Evolutionary conservation across 2,329 filamentous ascomycete species (phyloP).

Genomic region (Epicoccum sorghinum): DNA sequence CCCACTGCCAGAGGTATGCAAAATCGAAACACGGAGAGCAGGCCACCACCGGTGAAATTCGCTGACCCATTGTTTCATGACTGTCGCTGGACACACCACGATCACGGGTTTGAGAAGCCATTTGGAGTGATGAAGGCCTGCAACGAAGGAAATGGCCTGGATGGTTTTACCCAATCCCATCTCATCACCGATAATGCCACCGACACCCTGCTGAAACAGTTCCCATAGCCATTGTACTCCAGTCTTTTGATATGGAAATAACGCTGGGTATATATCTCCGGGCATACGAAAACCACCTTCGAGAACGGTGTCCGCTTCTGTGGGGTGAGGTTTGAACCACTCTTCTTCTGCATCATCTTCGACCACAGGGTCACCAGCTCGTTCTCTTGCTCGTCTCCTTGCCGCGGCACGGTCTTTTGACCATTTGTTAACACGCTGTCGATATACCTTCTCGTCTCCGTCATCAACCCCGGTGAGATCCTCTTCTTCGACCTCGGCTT

Average conservation of each 20-base stretch:
- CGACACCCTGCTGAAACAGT: constrained; percentile 84
- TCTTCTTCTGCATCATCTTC: constrained; percentile 61
- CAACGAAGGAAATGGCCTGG: constrained; percentile 80
- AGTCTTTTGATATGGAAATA: constrained; percentile 97
- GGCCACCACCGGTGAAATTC: constrained; percentile 99
- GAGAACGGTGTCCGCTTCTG: constrained; percentile 75
- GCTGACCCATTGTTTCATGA: constrained; percentile 97
- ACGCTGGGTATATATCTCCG: constrained; percentile 87
- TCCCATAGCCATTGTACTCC: constrained; percentile 97
- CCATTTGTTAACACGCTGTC: constrained; percentile 77
- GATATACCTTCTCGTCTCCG: constrained; percentile 83
- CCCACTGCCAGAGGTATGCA: constrained; percentile 94
- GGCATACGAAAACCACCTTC: constrained; percentile 80
- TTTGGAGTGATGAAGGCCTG: constrained; percentile 89
- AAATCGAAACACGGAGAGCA: constrained; percentile 91
- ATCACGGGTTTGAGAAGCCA: constrained; percentile 84
- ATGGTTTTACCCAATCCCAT: constrained; percentile 99
- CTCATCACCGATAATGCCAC: constrained; percentile 94
- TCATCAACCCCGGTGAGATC: constrained; percentile 77
- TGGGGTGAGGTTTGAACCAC: constrained; percentile 87
- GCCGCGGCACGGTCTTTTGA: constrained; percentile 67
- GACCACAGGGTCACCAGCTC: constrained; percentile 27
- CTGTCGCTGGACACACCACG: constrained; percentile 90
- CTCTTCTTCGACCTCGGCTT: constrained; percentile 48
- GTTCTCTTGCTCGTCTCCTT: constrained; percentile 54